These are phyloP conservation scores for Leucocoprinus sp. DNA, from an alignment of 768 basidiomycete species.

Conservation along the genomic window DNA sequence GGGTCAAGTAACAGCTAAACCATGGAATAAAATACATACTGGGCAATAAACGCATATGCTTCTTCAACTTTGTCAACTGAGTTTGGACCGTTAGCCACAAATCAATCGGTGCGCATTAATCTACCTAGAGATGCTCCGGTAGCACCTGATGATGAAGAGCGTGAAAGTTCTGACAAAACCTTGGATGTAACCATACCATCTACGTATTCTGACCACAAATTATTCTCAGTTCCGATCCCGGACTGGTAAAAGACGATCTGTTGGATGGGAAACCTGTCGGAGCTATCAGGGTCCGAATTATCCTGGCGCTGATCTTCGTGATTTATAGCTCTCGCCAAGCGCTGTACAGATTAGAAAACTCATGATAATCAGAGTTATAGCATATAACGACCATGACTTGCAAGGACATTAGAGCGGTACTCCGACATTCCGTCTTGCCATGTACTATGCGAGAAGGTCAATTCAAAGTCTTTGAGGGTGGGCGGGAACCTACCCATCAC, in stretches of 20 bases:
- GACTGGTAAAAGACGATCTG: constrained; percentile 61
- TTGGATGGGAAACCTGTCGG: constrained; percentile 27
- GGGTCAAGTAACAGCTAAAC: not conserved
- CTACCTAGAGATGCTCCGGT: constrained; percentile 56
- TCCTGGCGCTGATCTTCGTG: constrained; percentile 36
- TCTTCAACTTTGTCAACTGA: constrained; percentile 69
- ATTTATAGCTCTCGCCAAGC: constrained; percentile 44
- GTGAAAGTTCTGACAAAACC: not conserved
- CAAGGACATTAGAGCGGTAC: constrained; percentile 45
- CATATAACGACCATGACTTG: constrained; percentile 19
- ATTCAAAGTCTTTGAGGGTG: not conserved
- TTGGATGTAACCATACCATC: constrained; percentile 35
- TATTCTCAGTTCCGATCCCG: constrained; percentile 51
- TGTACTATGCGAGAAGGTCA: constrained; percentile 35
- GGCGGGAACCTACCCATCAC: constrained; percentile 53
- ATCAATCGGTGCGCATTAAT: constrained; percentile 6
- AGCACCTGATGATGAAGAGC: constrained; percentile 33
- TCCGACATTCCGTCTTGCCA: constrained; percentile 60
- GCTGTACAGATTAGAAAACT: constrained; percentile 23
- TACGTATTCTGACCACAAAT: constrained; percentile 50
- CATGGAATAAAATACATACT: constrained; percentile 37
- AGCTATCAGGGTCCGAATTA: constrained; percentile 11
- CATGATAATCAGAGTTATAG: not conserved
- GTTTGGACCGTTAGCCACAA: constrained; percentile 4
- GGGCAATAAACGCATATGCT: constrained; percentile 73